A percentile compares a stretch with the other conserved stretches of the same genome.
Evolutionary conservation across 768 basidiomycete genomes (phyloP).

Genomic region (Mycena maculata): DNA sequence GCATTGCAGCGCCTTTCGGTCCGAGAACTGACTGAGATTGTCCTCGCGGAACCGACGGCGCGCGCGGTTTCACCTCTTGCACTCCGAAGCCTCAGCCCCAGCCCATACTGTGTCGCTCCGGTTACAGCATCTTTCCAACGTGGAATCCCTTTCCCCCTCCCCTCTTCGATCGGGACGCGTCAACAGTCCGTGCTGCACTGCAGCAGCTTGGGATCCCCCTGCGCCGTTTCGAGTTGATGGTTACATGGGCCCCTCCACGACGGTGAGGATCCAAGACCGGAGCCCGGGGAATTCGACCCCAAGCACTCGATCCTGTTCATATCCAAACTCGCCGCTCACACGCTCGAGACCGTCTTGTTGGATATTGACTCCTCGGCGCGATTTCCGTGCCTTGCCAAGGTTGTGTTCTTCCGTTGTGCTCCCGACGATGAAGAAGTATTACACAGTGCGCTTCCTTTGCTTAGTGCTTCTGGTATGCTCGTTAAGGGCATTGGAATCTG

Average conservation of each 20-base stretch:
- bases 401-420: not conserved
- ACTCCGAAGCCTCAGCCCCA: not conserved
- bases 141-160: not conserved
- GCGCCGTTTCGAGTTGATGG: not conserved
- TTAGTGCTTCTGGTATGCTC: not conserved
- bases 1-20: constrained; percentile 1
- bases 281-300: not conserved
- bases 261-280: not conserved
- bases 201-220: not conserved
- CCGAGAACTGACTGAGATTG: not conserved
- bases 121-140: not conserved
- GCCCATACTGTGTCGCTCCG: not conserved
- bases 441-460: not conserved
- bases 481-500: too few relatives aligned
- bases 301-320: not conserved
- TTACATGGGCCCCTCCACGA: not conserved
- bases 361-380: not conserved
- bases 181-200: not conserved
- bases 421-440: not conserved
- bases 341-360: not conserved
- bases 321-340: not conserved
- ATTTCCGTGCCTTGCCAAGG: not conserved
- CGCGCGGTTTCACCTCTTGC: not conserved
- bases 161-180: not conserved
- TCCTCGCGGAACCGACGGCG: not conserved